Conservation (phyloP, 1,139 yeast genomes). For the Hyphopichia wangnamkhiaoensis region DNA sequence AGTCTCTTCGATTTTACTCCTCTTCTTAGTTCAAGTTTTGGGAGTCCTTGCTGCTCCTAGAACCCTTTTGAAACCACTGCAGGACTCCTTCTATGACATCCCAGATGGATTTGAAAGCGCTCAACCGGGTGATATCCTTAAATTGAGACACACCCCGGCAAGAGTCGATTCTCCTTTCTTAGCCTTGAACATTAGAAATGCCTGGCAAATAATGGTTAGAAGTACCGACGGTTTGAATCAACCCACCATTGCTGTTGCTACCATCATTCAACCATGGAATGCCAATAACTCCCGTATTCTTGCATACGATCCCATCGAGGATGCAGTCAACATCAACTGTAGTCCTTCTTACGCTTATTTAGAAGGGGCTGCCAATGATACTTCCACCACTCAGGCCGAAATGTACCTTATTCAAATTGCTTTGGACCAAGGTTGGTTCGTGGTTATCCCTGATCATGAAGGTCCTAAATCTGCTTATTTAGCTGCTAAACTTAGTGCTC, state of each 20-base stretch:
- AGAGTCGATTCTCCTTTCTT: conserved; percentile 10
- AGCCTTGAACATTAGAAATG: conserved; percentile 15
- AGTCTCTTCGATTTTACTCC: background rate
- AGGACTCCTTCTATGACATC: conserved; percentile 29
- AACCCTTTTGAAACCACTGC: conserved; percentile 10
- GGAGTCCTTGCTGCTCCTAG: background rate
- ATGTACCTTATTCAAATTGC: conserved; percentile 24
- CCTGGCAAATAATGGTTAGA: conserved; percentile 36
- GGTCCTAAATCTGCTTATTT: conserved; percentile 30
- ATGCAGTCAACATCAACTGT: conserved; percentile 29
- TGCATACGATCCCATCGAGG: conserved; percentile 37
- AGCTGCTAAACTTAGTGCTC: conserved; percentile 30
- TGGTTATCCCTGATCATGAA: conserved; percentile 35
- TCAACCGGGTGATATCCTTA: conserved; percentile 28
- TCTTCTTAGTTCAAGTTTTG: background rate
- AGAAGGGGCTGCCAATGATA: conserved; percentile 20
- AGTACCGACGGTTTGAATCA: conserved; percentile 34
- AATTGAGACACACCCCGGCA: conserved; percentile 22
- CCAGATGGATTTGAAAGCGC: conserved; percentile 25
- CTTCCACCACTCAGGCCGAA: conserved; percentile 22
- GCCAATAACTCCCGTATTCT: conserved; percentile 29
- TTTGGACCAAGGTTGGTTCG: conserved; percentile 32
- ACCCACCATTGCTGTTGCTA: conserved; percentile 32
- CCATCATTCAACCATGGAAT: conserved; percentile 32
- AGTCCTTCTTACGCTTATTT: conserved; percentile 32